A percentile compares a stretch with the other conserved stretches of the same genome.
Conservation (phyloP, 2,329 filamentous ascomycete genomes). For the Passalora sequoiae region DNA sequence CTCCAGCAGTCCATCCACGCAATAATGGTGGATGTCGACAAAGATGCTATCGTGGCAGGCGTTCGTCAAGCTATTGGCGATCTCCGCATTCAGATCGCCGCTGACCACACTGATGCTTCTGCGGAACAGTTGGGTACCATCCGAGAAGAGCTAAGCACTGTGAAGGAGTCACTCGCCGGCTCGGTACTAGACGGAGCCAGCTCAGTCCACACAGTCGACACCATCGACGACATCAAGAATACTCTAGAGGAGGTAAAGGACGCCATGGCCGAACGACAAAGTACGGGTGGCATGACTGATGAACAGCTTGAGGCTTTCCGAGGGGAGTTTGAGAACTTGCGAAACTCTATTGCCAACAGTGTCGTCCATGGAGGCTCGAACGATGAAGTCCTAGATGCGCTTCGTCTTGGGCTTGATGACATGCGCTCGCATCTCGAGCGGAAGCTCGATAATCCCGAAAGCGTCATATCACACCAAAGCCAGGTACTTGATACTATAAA, state of each 20-base stretch:
- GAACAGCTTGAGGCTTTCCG: conserved; percentile 51
- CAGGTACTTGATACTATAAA: conserved; percentile 59
- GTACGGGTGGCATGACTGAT: conserved; percentile 35
- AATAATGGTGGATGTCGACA: conserved; percentile 47
- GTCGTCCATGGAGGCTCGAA: conserved; percentile 40
- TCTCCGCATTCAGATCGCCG: conserved; percentile 36
- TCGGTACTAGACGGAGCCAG: conserved; percentile 37
- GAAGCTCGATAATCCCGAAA: conserved; percentile 52
- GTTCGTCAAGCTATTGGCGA: conserved; percentile 49
- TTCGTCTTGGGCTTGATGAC: conserved; percentile 48
- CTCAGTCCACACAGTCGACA: conserved; percentile 26
- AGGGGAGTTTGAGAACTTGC: conserved; percentile 47
- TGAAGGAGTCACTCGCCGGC: conserved; percentile 41
- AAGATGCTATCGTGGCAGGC: conserved; percentile 62
- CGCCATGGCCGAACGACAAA: conserved; percentile 19
- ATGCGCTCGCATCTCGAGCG: conserved; percentile 47
- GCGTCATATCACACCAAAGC: conserved; percentile 46
- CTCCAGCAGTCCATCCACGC: conserved; percentile 54
- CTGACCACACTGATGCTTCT: conserved; percentile 39
- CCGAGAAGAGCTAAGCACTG: conserved; percentile 40
- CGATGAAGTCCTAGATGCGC: conserved; percentile 46
- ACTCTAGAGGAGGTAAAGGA: conserved; percentile 40
- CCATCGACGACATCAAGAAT: conserved; percentile 24
- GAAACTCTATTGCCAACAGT: conserved; percentile 38
- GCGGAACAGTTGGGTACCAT: conserved; percentile 41